phyloP scores from a whole-genome alignment of 257 asterid genomes.

The Jaltomata sinuosa region DNA sequence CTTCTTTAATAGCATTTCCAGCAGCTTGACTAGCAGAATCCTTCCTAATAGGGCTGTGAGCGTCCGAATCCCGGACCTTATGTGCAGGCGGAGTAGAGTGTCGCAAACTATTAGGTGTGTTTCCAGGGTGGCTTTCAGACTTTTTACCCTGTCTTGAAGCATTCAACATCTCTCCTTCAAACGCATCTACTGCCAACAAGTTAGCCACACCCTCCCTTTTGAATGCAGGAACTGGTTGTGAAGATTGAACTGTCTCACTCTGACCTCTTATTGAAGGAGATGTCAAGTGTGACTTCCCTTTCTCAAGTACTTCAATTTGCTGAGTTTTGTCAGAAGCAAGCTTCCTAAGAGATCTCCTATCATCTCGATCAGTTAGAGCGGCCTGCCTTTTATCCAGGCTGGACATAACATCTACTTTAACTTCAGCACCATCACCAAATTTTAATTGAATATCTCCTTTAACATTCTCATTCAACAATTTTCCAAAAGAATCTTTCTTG shows the following conservation, averaged over 20 bases:
- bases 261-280: slow-evolving; percentile 68
- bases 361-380: slow-evolving; percentile 29
- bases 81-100: slow-evolving; percentile 53
- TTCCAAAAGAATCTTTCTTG: slow-evolving; percentile 51
- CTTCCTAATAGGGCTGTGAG: slow-evolving; percentile 75
- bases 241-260: slow-evolving; percentile 31
- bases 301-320: slow-evolving; percentile 35
- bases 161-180: slow-evolving; percentile 32
- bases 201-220: slow-evolving; percentile 47
- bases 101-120: slow-evolving; percentile 29
- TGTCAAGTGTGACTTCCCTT: slow-evolving; percentile 54
- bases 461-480: slow-evolving; percentile 32
- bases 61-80: slow-evolving; percentile 53
- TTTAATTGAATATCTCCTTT: slow-evolving; percentile 38
- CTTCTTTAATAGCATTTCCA: slow-evolving; percentile 82
- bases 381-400: slow-evolving; percentile 42
- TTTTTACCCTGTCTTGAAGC: slow-evolving; percentile 44
- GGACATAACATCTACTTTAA: slow-evolving; percentile 19
- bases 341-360: slow-evolving; percentile 44
- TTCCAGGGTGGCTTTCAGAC: slow-evolving; percentile 43
- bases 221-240: slow-evolving; percentile 40
- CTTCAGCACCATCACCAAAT: slow-evolving; percentile 20
- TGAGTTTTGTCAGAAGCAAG: slow-evolving; percentile 22
- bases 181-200: slow-evolving; percentile 27
- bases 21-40: slow-evolving; percentile 83